These are phyloP conservation scores for Aspergillus asperescens DNA, from an alignment of 495 filamentous ascomycete genomes.

Conservation along the genomic window DNA sequence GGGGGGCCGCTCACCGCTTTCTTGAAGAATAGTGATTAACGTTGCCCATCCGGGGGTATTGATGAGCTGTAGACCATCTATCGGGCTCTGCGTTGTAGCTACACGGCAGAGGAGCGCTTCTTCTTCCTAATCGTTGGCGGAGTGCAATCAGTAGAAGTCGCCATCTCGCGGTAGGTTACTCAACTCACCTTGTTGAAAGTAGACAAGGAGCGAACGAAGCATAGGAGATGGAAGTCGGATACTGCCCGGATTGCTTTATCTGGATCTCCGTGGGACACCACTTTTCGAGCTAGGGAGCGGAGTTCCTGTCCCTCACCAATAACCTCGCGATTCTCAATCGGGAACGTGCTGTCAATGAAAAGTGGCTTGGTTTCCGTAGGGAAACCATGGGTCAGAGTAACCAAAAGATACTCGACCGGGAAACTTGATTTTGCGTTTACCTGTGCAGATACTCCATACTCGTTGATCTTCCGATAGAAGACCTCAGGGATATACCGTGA, in stretches of 20 bases:
- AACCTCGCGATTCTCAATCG: constrained; percentile 83
- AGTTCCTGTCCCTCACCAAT: constrained; percentile 79
- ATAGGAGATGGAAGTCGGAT: constrained; percentile 90
- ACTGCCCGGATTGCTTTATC: constrained; percentile 60
- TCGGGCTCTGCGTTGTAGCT: constrained; percentile 68
- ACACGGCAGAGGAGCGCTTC: constrained; percentile 80
- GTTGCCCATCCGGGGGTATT: constrained; percentile 88
- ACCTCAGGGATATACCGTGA: constrained; percentile 95
- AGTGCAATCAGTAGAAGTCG: neutral
- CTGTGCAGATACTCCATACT: constrained; percentile 92
- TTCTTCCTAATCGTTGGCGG: constrained; percentile 61
- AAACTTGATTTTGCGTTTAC: constrained; percentile 96
- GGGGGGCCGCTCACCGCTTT: constrained; percentile 92
- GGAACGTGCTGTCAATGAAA: constrained; percentile 68
- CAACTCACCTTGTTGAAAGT: constrained; percentile 79
- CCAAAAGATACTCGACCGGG: constrained; percentile 91
- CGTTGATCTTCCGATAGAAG: constrained; percentile 92
- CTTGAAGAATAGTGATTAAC: constrained; percentile 83
- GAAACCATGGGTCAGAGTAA: constrained; percentile 95
- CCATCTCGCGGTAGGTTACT: neutral
- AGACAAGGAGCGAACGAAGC: constrained; percentile 73
- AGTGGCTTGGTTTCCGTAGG: constrained; percentile 69
- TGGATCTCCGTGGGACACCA: constrained; percentile 55
- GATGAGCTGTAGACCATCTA: constrained; percentile 73
- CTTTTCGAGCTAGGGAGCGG: constrained; percentile 53